These are phyloP conservation scores for Penicillium freii DNA, from an alignment of 2,329 filamentous ascomycete species.

Conservation along the genomic window DNA sequence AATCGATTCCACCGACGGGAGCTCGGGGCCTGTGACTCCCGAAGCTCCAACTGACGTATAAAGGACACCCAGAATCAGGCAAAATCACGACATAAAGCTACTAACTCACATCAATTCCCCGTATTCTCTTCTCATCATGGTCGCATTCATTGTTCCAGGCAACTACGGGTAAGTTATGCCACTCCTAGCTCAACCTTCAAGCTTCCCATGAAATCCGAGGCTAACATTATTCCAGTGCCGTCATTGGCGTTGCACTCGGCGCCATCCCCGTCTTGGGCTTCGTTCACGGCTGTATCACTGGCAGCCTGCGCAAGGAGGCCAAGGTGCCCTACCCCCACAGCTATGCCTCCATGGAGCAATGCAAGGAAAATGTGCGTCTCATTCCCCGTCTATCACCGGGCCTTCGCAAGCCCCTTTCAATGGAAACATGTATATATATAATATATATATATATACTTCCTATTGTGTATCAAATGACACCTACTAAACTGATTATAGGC, in stretches of 20 bases:
- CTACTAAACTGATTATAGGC: conserved; percentile 26
- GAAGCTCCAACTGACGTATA: conserved; percentile 3
- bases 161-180: conserved; percentile 48
- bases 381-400: background rate
- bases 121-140: conserved; percentile 30
- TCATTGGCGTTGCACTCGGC: conserved; percentile 54
- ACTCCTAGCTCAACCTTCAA: background rate
- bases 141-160: conserved; percentile 45
- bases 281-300: conserved; percentile 52
- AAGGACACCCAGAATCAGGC: background rate
- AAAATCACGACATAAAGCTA: background rate
- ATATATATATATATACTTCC: background rate
- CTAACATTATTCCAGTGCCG: conserved; percentile 46
- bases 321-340: conserved; percentile 57
- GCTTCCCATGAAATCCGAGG: background rate
- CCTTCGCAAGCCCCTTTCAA: background rate
- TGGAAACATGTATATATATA: background rate
- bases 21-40: background rate
- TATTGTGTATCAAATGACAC: background rate
- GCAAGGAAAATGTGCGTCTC: conserved; percentile 44
- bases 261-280: conserved; percentile 54
- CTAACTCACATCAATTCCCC: background rate
- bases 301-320: conserved; percentile 50
- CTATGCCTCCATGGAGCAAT: conserved; percentile 57
- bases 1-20: conserved; percentile 14